Conservation (phyloP, 2,329 filamentous ascomycete species). For the Fusarium sambucinum region DNA sequence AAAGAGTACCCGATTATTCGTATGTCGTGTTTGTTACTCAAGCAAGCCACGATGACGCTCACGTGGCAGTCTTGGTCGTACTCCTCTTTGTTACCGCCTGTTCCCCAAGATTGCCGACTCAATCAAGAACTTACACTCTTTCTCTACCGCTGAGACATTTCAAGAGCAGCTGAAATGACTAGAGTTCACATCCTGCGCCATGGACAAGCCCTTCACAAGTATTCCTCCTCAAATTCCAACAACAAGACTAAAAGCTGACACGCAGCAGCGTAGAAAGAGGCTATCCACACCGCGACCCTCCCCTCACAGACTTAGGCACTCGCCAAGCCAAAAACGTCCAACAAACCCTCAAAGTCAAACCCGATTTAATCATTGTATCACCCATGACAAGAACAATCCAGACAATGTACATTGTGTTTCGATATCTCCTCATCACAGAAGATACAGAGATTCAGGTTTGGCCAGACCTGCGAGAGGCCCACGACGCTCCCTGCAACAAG, state of each 20-base stretch:
- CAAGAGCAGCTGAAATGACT: constrained; percentile 1
- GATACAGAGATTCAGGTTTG: constrained; percentile 34
- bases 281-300: constrained; percentile 37
- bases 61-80: background rate
- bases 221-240: rapidly evolving
- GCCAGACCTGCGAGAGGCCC: constrained; percentile 43
- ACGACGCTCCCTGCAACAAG: constrained; percentile 46
- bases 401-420: constrained; percentile 39
- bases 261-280: constrained; percentile 28
- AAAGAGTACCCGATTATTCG: background rate
- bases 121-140: background rate
- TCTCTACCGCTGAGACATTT: background rate
- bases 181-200: constrained; percentile 33
- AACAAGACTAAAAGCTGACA: background rate
- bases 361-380: constrained; percentile 29
- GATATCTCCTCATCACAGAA: constrained; percentile 1
- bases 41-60: constrained; percentile 1
- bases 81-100: background rate
- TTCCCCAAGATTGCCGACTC: background rate
- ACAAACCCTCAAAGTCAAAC: background rate
- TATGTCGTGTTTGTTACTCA: background rate
- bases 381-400: constrained; percentile 41
- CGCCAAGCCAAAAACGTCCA: constrained; percentile 20
- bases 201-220: constrained; percentile 35
- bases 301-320: constrained; percentile 28